A percentile compares a stretch with the other conserved stretches of the same genome.
phyloP scores from a whole-genome alignment of 2,329 filamentous ascomycete species.

The Fusarium piperis region DNA sequence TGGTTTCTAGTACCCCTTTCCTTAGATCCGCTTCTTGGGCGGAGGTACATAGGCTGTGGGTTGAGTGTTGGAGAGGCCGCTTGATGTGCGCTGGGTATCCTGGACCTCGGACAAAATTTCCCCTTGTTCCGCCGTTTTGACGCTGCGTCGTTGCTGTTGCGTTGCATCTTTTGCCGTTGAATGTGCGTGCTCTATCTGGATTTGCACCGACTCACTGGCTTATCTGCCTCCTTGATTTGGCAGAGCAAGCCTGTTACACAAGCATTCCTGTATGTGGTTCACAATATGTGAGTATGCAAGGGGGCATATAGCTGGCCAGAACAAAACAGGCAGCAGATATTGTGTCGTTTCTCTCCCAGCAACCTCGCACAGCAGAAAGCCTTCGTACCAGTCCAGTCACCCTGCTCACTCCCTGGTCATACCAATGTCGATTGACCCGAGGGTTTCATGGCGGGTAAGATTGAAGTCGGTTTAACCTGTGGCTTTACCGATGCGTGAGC shows the following conservation, averaged over 20 bases:
- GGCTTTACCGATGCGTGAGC: background rate
- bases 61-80: background rate
- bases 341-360: background rate
- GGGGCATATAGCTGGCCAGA: background rate
- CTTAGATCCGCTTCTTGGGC: background rate
- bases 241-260: constrained; percentile 15
- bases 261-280: constrained; percentile 23
- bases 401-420: background rate
- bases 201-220: constrained; percentile 1
- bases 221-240: constrained; percentile 16
- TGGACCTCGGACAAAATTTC: constrained; percentile 9
- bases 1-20: constrained; percentile 3
- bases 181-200: background rate
- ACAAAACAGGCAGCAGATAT: background rate
- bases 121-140: constrained; percentile 8
- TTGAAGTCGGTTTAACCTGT: background rate
- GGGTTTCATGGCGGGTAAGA: background rate
- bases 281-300: constrained; percentile 2
- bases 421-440: background rate
- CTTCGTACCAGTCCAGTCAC: background rate
- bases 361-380: background rate
- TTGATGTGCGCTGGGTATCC: constrained; percentile 6
- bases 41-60: background rate
- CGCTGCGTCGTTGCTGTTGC: background rate
- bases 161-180: background rate